A percentile compares a stretch with the other conserved stretches of the same genome.
Conservation (phyloP, 2,329 filamentous ascomycete genomes). For the Emmonsiellopsis sp. region DNA sequence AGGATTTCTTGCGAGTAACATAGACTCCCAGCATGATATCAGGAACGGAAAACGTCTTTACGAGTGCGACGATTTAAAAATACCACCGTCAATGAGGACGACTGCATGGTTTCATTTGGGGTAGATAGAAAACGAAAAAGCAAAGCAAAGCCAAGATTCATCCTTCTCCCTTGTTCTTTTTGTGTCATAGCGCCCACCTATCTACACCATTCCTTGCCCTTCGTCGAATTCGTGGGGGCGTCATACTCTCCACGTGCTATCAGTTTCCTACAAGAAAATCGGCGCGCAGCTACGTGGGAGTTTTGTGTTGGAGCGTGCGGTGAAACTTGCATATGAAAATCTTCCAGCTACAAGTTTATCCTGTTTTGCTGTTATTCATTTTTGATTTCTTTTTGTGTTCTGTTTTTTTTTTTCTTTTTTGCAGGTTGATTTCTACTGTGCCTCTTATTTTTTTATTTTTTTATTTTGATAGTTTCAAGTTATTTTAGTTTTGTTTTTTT, state of each 20-base stretch:
- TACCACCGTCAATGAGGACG: slow-evolving; percentile 3
- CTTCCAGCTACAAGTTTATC: not conserved
- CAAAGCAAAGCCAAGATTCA: not conserved
- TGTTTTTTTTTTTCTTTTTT: slow-evolving; percentile 1
- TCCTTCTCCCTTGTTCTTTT: not conserved
- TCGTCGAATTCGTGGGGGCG: too few species aligned
- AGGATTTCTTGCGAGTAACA: slow-evolving; percentile 25
- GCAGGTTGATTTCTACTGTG: slow-evolving; percentile 1
- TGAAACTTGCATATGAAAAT: not conserved
- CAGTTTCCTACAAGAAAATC: not conserved
- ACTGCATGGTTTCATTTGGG: not conserved
- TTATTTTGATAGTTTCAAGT: not conserved
- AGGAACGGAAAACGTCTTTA: slow-evolving; percentile 20
- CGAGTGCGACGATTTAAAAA: slow-evolving; percentile 35
- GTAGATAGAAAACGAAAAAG: not conserved
- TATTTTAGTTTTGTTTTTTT: not conserved
- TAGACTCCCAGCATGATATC: slow-evolving; percentile 11
- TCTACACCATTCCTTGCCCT: not conserved
- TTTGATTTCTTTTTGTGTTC: not conserved
- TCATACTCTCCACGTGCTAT: too few species aligned
- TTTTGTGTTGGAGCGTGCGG: too few species aligned
- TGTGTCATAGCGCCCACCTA: not conserved
- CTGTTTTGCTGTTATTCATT: not conserved
- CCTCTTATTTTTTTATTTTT: not conserved
- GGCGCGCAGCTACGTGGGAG: not conserved